phyloP scores from a whole-genome alignment of 768 basidiomycete genomes.

The Tricholoma terreum region DNA sequence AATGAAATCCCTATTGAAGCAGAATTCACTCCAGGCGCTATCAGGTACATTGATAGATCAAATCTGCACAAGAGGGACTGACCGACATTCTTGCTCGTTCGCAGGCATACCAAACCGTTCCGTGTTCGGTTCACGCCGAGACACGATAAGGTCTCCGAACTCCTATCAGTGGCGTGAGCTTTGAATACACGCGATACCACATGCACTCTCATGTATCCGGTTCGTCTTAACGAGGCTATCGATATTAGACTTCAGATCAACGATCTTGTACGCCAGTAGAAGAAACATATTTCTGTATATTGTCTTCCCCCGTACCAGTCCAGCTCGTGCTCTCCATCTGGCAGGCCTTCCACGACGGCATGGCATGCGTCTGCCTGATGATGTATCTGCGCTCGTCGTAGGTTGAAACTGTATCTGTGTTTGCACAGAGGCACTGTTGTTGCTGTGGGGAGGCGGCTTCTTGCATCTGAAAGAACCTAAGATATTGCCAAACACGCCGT shows the following conservation, averaged over 20 bases:
- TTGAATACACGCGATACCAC: no score
- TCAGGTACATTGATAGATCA: slow-evolving; percentile 5
- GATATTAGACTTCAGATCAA: background rate
- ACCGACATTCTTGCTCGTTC: background rate
- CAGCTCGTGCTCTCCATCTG: slow-evolving; percentile 30
- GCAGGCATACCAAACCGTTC: slow-evolving; percentile 15
- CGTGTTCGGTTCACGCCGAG: slow-evolving; percentile 9
- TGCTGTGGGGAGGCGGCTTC: background rate
- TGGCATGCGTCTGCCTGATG: slow-evolving; percentile 18
- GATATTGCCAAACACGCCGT: slow-evolving; percentile 13
- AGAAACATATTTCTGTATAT: slow-evolving; percentile 26
- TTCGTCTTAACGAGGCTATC: no score
- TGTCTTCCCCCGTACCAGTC: slow-evolving; percentile 32
- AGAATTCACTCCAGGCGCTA: slow-evolving; percentile 14
- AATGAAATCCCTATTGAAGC: slow-evolving; percentile 14
- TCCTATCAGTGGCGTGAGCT: slow-evolving; percentile 1
- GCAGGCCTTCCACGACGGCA: slow-evolving; percentile 32
- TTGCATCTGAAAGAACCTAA: slow-evolving; percentile 9
- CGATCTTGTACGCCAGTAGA: background rate
- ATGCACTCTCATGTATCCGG: no score
- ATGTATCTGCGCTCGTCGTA: slow-evolving; percentile 6
- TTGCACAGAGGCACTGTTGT: background rate
- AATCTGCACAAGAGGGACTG: background rate
- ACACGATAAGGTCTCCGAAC: slow-evolving; percentile 10
- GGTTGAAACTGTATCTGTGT: slow-evolving; percentile 9